Evolutionary conservation across 1,139 yeast genomes (phyloP).

Genomic region (Yarrowia galli): DNA sequence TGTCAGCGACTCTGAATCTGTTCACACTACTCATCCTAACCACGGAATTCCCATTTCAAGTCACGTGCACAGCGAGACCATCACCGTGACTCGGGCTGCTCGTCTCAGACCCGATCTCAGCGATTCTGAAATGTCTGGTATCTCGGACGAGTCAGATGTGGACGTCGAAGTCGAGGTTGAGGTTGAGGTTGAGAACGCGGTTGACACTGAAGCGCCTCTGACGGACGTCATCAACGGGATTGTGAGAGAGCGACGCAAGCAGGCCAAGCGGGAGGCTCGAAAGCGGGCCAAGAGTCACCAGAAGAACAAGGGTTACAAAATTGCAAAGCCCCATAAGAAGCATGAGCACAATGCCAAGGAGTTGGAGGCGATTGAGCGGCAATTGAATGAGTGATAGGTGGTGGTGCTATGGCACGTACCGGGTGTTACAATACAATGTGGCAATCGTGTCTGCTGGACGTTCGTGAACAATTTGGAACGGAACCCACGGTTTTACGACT

Average conservation of each 20-base stretch:
- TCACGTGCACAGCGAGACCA: not conserved
- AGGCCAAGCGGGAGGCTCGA: slow-evolving; percentile 16
- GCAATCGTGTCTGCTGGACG: no score
- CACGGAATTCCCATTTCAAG: not conserved
- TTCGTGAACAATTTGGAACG: no score
- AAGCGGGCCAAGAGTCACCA: not conserved
- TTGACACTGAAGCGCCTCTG: slow-evolving; percentile 3
- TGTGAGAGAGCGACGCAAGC: slow-evolving; percentile 19
- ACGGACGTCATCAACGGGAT: slow-evolving; percentile 29
- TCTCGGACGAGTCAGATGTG: slow-evolving; percentile 20
- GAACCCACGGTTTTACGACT: no score
- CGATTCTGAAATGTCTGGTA: slow-evolving; percentile 28
- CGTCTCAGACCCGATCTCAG: slow-evolving; percentile 15
- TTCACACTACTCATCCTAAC: no score
- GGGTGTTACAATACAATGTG: no score
- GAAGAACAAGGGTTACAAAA: slow-evolving; percentile 21
- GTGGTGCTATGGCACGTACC: no score
- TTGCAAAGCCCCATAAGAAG: slow-evolving; percentile 24
- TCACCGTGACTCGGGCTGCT: not conserved
- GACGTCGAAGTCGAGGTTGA: slow-evolving; percentile 3
- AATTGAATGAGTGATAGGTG: not conserved
- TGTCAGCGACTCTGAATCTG: no score
- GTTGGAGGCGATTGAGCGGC: slow-evolving; percentile 28
- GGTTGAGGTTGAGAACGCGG: not conserved
- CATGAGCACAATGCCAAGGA: slow-evolving; percentile 22